These are phyloP conservation scores for Ustilago cynodontis DNA, from an alignment of 1,284 basidiomycete genomes.

Conservation along the genomic window DNA sequence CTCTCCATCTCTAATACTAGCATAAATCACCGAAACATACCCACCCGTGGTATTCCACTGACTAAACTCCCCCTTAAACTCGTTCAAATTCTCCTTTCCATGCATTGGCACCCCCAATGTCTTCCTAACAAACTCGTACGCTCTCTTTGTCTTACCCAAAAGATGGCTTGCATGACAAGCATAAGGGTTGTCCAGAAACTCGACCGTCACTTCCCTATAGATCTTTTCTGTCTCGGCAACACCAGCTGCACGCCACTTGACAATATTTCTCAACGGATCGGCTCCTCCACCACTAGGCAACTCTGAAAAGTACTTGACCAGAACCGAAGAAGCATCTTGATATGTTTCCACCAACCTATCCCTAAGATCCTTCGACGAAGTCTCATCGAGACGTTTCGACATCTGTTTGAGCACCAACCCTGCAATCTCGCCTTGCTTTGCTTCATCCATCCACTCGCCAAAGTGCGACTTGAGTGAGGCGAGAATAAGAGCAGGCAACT, in stretches of 20 bases:
- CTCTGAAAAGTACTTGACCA: conserved; percentile 61
- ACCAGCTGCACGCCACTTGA: conserved; percentile 56
- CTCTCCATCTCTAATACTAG: conserved; percentile 53
- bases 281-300: conserved; percentile 60
- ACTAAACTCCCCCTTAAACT: conserved; percentile 56
- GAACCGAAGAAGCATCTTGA: conserved; percentile 54
- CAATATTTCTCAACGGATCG: conserved; percentile 62
- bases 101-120: conserved; percentile 64
- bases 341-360: conserved; percentile 61
- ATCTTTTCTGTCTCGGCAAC: conserved; percentile 53
- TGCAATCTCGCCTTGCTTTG: conserved; percentile 47
- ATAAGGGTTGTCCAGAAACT: conserved; percentile 59
- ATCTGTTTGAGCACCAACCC: conserved; percentile 49
- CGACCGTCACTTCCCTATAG: conserved; percentile 51
- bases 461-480: conserved; percentile 51
- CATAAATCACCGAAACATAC: conserved; percentile 55
- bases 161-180: conserved; percentile 61
- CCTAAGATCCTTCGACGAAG: conserved; percentile 55
- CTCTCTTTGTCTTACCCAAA: conserved; percentile 53
- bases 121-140: conserved; percentile 63
- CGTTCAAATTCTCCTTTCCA: conserved; percentile 59
- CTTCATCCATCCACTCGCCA: conserved; percentile 59
- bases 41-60: conserved; percentile 54
- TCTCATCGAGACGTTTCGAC: conserved; percentile 60
- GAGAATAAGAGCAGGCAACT: conserved; percentile 46